These are phyloP conservation scores for Oxyria digyna DNA, from an alignment of 148 eudicot genomes.

Conservation along the genomic window DNA sequence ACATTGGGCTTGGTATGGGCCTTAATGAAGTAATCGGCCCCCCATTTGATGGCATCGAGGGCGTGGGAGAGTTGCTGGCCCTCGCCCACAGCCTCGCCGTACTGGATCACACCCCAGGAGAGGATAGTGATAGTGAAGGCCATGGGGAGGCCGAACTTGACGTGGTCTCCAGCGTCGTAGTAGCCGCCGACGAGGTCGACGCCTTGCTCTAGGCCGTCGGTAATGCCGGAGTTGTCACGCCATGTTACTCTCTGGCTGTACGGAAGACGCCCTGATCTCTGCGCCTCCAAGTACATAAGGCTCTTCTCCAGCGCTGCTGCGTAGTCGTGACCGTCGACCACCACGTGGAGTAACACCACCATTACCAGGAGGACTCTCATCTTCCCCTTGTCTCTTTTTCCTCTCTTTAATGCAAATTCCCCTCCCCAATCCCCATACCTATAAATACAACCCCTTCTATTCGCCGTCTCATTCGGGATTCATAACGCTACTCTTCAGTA, in stretches of 20 bases:
- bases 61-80: constrained; percentile 25
- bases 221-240: constrained; percentile 69
- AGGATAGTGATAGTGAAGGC: constrained; percentile 47
- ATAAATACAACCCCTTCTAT: too few species aligned
- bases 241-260: constrained; percentile 57
- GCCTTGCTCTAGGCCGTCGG: constrained; percentile 67
- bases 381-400: too few species aligned
- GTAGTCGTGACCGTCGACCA: constrained; percentile 18
- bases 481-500: too few species aligned
- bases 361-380: too few species aligned
- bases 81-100: constrained; percentile 15
- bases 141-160: constrained; percentile 57
- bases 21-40: constrained; percentile 47
- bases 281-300: constrained; percentile 61
- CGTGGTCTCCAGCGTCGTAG: constrained; percentile 56
- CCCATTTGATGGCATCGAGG: constrained; percentile 46
- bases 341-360: too few species aligned
- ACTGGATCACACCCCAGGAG: constrained; percentile 38
- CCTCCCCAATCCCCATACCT: too few species aligned
- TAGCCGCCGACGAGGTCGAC: constrained; percentile 69
- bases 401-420: too few species aligned
- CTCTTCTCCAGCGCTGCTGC: constrained; percentile 46
- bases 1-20: constrained; percentile 43
- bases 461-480: too few species aligned
- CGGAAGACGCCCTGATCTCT: constrained; percentile 69